Evolutionary conservation across 768 basidiomycete species (phyloP).

Genomic region (Strobilomyces confusus): DNA sequence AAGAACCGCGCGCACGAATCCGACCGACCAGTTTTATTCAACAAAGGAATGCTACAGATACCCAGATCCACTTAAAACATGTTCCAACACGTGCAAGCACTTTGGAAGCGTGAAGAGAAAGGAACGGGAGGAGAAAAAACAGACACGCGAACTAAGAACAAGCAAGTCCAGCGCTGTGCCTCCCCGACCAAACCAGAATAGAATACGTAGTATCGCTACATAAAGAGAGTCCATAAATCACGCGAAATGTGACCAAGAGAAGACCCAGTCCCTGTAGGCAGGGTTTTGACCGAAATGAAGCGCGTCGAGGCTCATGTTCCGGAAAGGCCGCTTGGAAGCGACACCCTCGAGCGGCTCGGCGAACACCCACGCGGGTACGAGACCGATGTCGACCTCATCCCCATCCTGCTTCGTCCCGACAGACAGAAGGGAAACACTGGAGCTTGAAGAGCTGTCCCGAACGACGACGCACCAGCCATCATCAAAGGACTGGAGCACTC

Average conservation of each 20-base stretch:
- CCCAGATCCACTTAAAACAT: neutral
- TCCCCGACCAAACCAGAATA: neutral
- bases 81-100: neutral
- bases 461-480: slow-evolving; percentile 81
- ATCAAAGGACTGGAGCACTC: slow-evolving; percentile 63
- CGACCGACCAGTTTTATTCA: neutral
- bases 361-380: slow-evolving; percentile 78
- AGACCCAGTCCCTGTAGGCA: slow-evolving; percentile 41
- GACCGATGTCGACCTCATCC: slow-evolving; percentile 59
- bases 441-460: slow-evolving; percentile 40
- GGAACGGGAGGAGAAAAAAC: neutral
- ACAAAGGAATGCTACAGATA: neutral
- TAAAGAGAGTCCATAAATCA: neutral
- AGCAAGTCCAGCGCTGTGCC: neutral
- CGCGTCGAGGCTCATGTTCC: slow-evolving; percentile 47
- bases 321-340: slow-evolving; percentile 58
- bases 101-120: neutral
- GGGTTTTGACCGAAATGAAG: slow-evolving; percentile 45
- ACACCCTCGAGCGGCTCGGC: slow-evolving; percentile 57
- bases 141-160: neutral
- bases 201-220: neutral
- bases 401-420: slow-evolving; percentile 11
- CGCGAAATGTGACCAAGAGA: slow-evolving; percentile 52
- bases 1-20: neutral
- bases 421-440: slow-evolving; percentile 33